Evolutionary conservation across 805 yeast species (phyloP).

Genomic region (Ogataea parapolymorpha): DNA sequence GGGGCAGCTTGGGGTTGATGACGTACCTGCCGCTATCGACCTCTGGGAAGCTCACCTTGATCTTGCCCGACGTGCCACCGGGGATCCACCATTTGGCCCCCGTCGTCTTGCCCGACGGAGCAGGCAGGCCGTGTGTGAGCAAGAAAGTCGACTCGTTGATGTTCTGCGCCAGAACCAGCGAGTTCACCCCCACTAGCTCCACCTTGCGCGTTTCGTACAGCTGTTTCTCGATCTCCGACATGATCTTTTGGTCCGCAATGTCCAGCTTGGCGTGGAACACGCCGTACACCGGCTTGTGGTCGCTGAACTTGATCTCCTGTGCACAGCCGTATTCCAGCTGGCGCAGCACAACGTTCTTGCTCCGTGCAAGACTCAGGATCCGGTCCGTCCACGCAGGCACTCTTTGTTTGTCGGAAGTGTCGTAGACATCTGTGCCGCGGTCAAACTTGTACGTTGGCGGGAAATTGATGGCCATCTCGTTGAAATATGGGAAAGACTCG

Average conservation of each 20-base stretch:
- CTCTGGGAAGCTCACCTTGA: constrained; percentile 58
- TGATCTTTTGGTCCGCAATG: constrained; percentile 57
- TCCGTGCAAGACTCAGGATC: constrained; percentile 57
- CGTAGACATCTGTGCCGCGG: constrained; percentile 77
- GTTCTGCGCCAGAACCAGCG: constrained; percentile 27
- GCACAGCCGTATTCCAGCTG: constrained; percentile 61
- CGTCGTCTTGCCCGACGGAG: constrained; percentile 77
- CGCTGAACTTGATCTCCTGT: constrained; percentile 64
- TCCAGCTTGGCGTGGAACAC: constrained; percentile 60
- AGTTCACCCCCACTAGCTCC: constrained; percentile 38
- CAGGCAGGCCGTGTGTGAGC: constrained; percentile 55
- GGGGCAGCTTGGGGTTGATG: constrained; percentile 66
- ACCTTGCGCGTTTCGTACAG: constrained; percentile 50
- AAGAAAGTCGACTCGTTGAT: constrained; percentile 17
- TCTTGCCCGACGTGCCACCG: constrained; percentile 49
- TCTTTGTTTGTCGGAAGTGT: constrained; percentile 86
- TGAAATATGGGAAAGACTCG: constrained; percentile 75
- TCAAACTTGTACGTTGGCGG: constrained; percentile 95
- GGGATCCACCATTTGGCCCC: constrained; percentile 85
- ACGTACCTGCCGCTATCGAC: constrained; percentile 40
- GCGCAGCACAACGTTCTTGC: constrained; percentile 50
- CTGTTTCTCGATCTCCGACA: constrained; percentile 47
- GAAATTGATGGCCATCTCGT: constrained; percentile 76
- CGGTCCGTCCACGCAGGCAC: constrained; percentile 99
- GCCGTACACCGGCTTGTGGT: constrained; percentile 88